Base-by-base conservation (phyloP, 2,329 filamentous ascomycete species). In the Teratosphaeria epicoccoides region DNA sequence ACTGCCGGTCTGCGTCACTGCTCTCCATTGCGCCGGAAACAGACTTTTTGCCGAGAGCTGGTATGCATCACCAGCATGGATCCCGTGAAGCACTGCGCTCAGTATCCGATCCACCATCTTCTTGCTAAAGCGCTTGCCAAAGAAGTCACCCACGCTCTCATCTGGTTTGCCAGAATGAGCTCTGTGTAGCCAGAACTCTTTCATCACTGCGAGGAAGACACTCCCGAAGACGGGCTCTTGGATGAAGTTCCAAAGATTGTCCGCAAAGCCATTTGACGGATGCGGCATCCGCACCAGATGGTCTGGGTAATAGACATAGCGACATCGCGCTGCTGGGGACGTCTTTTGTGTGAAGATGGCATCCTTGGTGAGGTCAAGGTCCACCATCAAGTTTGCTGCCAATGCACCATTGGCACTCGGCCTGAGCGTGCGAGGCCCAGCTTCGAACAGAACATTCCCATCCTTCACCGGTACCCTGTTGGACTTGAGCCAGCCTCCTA, bases 241-340 rank as follows among this genome's bases (percentile, higher is more conserved):
- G 49, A 56, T 46, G 7, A 66, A n/a, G 20, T 47, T 63, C 55
- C 56, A 61, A 3, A 66, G 29, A 37, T 59, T 61, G 24, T 63
- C 57, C 22, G 56, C 52, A 11, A 65, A 24, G 26, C 63, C 62
- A 17, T 77, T 61, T 2, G 63, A 59, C 4, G 66, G 73, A 7
- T 70, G 70, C 6, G 82, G 82, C 62, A 87, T 69, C 23, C 75
- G 74, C 49, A 88, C 84, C 25, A 93, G 78, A 62, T 83, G 87
- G 66, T 95, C 86, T 1, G 87, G 87, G 63, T 94, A 95, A 76
- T 93, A 96, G 54, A 97, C 74, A 68, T 84, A 96, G 55, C 89
- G 85, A 64, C 84, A 84, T 50, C 67, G 68, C 9, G 81, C 74
- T 49, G 76, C 75, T 49, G 77, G 70, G 4, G 77, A 74, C 25